Evolutionary conservation across 1,284 basidiomycete species (phyloP).

Genomic region (Paramarasmius palmivorus): DNA sequence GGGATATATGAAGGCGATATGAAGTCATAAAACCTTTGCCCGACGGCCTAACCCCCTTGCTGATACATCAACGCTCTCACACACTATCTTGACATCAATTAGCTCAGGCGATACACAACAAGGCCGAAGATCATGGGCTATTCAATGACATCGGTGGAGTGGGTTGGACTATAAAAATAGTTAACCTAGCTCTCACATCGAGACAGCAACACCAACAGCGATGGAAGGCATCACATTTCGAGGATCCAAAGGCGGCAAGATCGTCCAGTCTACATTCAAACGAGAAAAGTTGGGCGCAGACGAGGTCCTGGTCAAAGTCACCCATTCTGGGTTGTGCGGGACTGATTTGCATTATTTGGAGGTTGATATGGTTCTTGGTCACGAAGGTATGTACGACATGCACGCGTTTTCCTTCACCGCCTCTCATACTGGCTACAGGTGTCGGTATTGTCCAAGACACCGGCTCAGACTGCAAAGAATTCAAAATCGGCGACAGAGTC

Average conservation of each 20-base stretch:
- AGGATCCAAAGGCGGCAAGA: not conserved
- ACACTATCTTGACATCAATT: too few species aligned
- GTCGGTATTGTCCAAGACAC: conserved; percentile 49
- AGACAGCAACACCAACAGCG: too few species aligned
- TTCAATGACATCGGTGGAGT: too few species aligned
- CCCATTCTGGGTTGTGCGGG: conserved; percentile 43
- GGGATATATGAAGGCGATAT: too few species aligned
- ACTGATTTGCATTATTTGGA: conserved; percentile 40
- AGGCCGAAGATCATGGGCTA: too few species aligned
- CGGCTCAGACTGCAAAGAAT: conserved; percentile 46
- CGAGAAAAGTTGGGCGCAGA: conserved; percentile 17
- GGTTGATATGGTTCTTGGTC: conserved; percentile 34
- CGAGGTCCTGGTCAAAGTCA: conserved; percentile 36
- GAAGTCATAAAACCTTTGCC: too few species aligned
- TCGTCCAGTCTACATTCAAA: conserved; percentile 3
- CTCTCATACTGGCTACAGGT: not conserved
- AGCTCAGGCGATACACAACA: too few species aligned
- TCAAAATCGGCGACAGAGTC: conserved; percentile 38
- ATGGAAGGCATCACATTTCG: not conserved
- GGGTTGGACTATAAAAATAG: too few species aligned
- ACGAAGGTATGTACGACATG: conserved; percentile 44
- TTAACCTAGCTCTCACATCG: too few species aligned
- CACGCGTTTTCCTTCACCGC: not conserved
- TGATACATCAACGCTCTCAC: too few species aligned
- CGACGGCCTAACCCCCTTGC: too few species aligned